Percentiles rank a stretch among this genome's conserved stretches.
phyloP scores from a whole-genome alignment of 371 early-diverging fungal genomes.

The Syncephalastrum monosporum region DNA sequence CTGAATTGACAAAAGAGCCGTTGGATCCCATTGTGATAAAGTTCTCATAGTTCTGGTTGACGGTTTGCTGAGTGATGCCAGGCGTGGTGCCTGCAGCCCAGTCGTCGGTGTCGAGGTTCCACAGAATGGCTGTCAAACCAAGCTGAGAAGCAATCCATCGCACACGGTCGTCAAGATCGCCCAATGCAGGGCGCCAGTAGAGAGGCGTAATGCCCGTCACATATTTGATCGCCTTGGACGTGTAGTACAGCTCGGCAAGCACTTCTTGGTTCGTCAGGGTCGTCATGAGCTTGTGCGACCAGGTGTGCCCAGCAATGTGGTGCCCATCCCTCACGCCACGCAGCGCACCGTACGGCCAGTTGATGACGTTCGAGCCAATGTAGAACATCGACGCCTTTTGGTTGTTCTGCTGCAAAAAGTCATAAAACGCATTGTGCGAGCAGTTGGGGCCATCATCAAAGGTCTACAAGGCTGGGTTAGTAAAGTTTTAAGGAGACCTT shows the following conservation, averaged over 20 bases:
- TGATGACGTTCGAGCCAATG: conserved; percentile 50
- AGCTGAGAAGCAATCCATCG: conserved; percentile 54
- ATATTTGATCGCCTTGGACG: conserved; percentile 50
- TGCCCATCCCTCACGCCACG: conserved; percentile 51
- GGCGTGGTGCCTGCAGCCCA: conserved; percentile 38
- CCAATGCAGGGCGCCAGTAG: conserved; percentile 59
- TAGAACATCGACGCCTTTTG: conserved; percentile 56
- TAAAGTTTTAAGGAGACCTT: not conserved
- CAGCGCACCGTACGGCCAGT: conserved; percentile 53
- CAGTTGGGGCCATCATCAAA: conserved; percentile 56
- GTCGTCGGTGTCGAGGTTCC: conserved; percentile 51
- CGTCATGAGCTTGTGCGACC: conserved; percentile 58
- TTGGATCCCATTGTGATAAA: conserved; percentile 46
- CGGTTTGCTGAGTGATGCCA: conserved; percentile 37
- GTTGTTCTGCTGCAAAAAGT: conserved; percentile 42
- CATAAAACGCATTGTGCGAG: conserved; percentile 51
- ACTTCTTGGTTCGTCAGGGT: conserved; percentile 51
- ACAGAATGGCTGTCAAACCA: conserved; percentile 46
- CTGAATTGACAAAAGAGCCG: conserved; percentile 36
- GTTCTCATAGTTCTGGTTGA: conserved; percentile 34
- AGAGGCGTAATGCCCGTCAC: conserved; percentile 56
- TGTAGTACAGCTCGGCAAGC: conserved; percentile 55
- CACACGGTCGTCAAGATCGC: conserved; percentile 57
- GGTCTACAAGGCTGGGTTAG: conserved; percentile 23
- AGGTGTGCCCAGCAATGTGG: conserved; percentile 50